Evolutionary conservation across 2,329 filamentous ascomycete species (phyloP).

Genomic region (Beauveria sp.): DNA sequence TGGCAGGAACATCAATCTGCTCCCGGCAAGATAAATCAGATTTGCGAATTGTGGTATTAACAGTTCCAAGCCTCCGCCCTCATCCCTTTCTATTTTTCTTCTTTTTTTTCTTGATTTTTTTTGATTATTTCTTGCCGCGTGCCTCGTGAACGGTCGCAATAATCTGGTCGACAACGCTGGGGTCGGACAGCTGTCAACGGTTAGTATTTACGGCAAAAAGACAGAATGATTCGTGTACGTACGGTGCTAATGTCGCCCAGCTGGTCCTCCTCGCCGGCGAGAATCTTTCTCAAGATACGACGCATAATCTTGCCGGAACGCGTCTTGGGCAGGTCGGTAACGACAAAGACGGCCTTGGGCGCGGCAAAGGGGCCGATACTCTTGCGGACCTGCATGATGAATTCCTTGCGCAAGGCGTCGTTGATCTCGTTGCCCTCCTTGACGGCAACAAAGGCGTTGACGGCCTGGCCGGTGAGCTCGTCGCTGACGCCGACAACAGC

Average conservation of each 20-base stretch:
- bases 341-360: conserved; percentile 84
- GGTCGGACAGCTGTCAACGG: conserved; percentile 64
- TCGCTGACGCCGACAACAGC: conserved; percentile 90
- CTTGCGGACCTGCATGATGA: conserved; percentile 90
- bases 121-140: conserved; percentile 39
- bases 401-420: conserved; percentile 84
- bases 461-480: conserved; percentile 91
- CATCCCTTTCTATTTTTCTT: background rate
- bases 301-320: conserved; percentile 99
- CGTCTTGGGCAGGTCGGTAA: conserved; percentile 94
- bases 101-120: background rate
- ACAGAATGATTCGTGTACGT: conserved; percentile 31
- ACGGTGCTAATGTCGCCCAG: conserved; percentile 89
- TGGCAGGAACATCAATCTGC: background rate
- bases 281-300: conserved; percentile 90
- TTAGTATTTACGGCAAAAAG: background rate
- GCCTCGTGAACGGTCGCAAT: conserved; percentile 67
- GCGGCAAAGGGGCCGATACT: conserved; percentile 96
- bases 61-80: background rate
- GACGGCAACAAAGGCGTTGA: conserved; percentile 92
- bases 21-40: background rate
- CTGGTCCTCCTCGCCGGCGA: conserved; percentile 95
- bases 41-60: conserved; percentile 6
- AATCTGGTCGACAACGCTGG: conserved; percentile 76
- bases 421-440: conserved; percentile 72